These are phyloP conservation scores for Beta vulgaris DNA, from an alignment of 148 eudicot genomes.

Conservation along the genomic window DNA sequence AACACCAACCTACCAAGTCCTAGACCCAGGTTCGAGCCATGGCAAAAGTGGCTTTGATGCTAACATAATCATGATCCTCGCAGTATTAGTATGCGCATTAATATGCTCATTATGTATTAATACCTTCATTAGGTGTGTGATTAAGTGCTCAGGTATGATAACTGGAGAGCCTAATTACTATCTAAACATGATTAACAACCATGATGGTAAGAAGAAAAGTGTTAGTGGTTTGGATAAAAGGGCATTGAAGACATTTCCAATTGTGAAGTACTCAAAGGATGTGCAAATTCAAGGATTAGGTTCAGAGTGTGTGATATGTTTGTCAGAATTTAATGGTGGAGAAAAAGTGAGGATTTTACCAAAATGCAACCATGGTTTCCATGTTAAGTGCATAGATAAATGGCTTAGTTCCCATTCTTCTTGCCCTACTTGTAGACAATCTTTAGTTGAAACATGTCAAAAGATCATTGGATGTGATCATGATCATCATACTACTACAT, in stretches of 20 bases:
- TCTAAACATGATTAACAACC: slow-evolving; percentile 20
- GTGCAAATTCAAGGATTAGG: slow-evolving; percentile 49
- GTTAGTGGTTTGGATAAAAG: slow-evolving; percentile 36
- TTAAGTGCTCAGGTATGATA: slow-evolving; percentile 27
- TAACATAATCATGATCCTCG: slow-evolving; percentile 26
- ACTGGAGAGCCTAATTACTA: slow-evolving; percentile 21
- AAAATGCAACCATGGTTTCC: slow-evolving; percentile 85
- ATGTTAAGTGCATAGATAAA: slow-evolving; percentile 68
- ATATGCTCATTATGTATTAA: slow-evolving; percentile 29
- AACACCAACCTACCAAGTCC: slow-evolving; percentile 20
- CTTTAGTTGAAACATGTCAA: slow-evolving; percentile 59
- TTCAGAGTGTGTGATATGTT: slow-evolving; percentile 75
- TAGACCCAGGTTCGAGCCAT: slow-evolving; percentile 13
- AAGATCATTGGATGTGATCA: slow-evolving; percentile 44
- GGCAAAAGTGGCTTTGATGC: slow-evolving; percentile 15
- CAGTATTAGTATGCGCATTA: slow-evolving; percentile 30
- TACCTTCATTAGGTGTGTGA: slow-evolving; percentile 27
- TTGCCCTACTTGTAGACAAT: slow-evolving; percentile 85
- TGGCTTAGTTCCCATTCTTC: slow-evolving; percentile 83
- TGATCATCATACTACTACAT: slow-evolving; percentile 18
- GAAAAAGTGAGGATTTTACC: slow-evolving; percentile 61
- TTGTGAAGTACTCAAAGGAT: slow-evolving; percentile 44
- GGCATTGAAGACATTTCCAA: slow-evolving; percentile 66
- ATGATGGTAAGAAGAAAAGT: background rate
- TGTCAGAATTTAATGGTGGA: slow-evolving; percentile 56